phyloP scores from a whole-genome alignment of 1,284 basidiomycete species.

The Ganoderma boninense region DNA sequence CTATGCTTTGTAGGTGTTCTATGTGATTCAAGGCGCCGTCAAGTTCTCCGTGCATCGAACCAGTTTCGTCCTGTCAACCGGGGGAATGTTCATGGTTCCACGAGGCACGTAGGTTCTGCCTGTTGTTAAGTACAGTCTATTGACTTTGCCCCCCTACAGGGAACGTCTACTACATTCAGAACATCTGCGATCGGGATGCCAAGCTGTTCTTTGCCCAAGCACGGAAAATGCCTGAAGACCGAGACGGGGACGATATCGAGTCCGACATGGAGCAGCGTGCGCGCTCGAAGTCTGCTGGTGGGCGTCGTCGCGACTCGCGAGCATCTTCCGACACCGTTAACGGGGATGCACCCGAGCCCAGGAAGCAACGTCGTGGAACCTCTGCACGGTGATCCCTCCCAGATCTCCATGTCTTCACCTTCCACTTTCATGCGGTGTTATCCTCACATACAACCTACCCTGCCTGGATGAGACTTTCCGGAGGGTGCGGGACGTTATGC shows the following conservation, averaged over 20 bases:
- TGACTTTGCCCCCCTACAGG: conserved; percentile 52
- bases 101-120: conserved; percentile 64
- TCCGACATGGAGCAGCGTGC: conserved; percentile 26
- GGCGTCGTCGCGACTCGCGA: conserved; percentile 23
- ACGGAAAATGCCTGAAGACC: conserved; percentile 65
- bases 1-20: conserved; percentile 74
- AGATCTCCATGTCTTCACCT: neutral
- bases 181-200: conserved; percentile 83
- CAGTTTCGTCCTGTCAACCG: conserved; percentile 80
- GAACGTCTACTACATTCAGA: conserved; percentile 91
- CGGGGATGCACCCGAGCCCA: conserved; percentile 27
- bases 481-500: conserved; percentile 4
- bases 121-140: too few species aligned
- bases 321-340: conserved; percentile 31
- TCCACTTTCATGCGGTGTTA: neutral
- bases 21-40: conserved; percentile 88
- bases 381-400: conserved; percentile 16
- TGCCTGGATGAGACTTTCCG: neutral
- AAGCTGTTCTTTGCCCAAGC: conserved; percentile 95
- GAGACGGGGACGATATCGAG: conserved; percentile 19
- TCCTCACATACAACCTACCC: neutral
- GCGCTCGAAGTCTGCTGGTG: conserved; percentile 22
- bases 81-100: conserved; percentile 92
- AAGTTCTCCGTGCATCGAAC: conserved; percentile 86
- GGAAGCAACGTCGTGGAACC: conserved; percentile 26